A percentile compares a stretch with the other conserved stretches of the same genome.
phyloP scores from a whole-genome alignment of 2,329 filamentous ascomycete species.

The Chrysoporthe austroafricana region DNA sequence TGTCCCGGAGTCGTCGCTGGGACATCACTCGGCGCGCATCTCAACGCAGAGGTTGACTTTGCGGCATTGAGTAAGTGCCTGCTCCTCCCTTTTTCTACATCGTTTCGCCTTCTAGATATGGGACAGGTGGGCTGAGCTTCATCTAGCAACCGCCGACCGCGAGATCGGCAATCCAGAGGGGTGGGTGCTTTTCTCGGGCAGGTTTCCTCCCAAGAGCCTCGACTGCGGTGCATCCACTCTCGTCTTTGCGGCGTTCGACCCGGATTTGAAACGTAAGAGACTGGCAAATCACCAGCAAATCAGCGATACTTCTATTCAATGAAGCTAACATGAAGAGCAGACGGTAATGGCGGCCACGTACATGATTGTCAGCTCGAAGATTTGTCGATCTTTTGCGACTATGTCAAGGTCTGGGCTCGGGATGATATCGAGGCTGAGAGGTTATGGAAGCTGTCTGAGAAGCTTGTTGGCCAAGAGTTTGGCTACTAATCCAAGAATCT shows the following conservation, averaged over 20 bases:
- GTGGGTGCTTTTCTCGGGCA: background rate
- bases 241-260: constrained; percentile 13
- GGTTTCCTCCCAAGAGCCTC: background rate
- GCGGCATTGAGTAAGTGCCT: background rate
- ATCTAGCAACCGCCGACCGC: background rate
- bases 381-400: constrained; percentile 22
- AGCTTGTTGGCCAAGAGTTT: constrained; percentile 49
- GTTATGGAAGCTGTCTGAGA: constrained; percentile 51
- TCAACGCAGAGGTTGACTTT: background rate
- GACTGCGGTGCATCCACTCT: constrained; percentile 12
- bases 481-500: background rate
- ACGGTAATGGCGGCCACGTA: constrained; percentile 33
- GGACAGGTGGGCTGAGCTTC: background rate
- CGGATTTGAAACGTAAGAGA: constrained; percentile 2
- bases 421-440: constrained; percentile 41
- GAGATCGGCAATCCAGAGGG: background rate
- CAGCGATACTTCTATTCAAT: background rate
- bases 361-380: constrained; percentile 31
- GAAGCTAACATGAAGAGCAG: constrained; percentile 13
- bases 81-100: background rate
- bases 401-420: constrained; percentile 32
- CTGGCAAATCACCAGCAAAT: background rate
- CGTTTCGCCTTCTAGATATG: background rate
- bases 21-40: background rate
- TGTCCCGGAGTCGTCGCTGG: constrained; percentile 8